A percentile compares a stretch with the other conserved stretches of the same genome.
Evolutionary conservation across 1,284 basidiomycete genomes (phyloP).

Genomic region (Ustilago trichophora): DNA sequence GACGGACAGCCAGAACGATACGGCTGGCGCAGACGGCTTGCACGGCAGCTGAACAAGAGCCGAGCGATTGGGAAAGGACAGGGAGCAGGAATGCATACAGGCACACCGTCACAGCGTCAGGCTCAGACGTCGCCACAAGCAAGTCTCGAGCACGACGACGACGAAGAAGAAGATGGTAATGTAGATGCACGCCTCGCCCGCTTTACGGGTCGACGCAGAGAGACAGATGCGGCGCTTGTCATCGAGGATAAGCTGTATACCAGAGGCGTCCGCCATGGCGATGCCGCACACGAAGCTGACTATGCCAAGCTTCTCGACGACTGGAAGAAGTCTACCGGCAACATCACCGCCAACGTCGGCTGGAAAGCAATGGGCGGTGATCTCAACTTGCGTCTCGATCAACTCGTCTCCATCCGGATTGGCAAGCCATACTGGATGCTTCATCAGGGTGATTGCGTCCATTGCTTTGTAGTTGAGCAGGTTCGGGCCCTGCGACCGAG

Average conservation of each 20-base stretch:
- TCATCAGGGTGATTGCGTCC: conserved; percentile 42
- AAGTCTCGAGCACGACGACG: not conserved
- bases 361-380: conserved; percentile 17
- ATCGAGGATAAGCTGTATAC: conserved; percentile 36
- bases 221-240: conserved; percentile 26
- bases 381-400: conserved; percentile 16
- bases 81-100: too few relatives aligned
- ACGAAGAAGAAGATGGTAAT: not conserved
- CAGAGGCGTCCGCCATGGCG: conserved; percentile 16
- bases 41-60: too few relatives aligned
- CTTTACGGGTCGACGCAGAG: conserved; percentile 28
- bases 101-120: too few relatives aligned
- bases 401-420: conserved; percentile 15
- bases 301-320: conserved; percentile 19
- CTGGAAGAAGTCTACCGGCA: conserved; percentile 10
- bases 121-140: too few relatives aligned
- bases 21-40: conserved; percentile 14
- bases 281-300: conserved; percentile 14
- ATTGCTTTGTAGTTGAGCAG: conserved; percentile 38
- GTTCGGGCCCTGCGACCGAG: conserved; percentile 30
- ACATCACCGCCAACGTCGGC: not conserved
- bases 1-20: conserved; percentile 38
- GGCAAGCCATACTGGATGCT: conserved; percentile 46
- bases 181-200: conserved; percentile 11
- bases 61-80: not conserved